Evolutionary conservation across 129 eudicot species (phyloP), one percentile per base, ranked within the genome.

Genomic region (Flaveria robusta): DNA sequence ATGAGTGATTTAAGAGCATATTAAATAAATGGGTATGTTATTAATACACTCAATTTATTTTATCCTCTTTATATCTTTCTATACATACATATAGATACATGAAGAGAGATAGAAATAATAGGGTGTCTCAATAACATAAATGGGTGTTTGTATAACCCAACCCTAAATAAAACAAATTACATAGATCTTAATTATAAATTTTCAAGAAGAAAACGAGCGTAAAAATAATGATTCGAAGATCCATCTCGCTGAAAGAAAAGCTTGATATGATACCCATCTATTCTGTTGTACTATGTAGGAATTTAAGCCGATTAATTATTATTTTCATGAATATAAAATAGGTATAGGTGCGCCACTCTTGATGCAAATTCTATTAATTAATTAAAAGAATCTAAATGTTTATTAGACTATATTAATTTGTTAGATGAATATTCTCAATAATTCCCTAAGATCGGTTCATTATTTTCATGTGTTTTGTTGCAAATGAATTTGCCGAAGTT

Each of bases 251-350:
- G 37, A 37, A 54, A 72, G 5, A 18, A 51, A 51, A 51, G 75
- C n/a, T 71, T 71, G 64, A 50, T 31, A 50, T 49, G 75, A 71
- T 71, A n/a, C 66, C 76, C 14, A 27, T 43, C 49, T 43, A 8
- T 8, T 43, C 14, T 43, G 49, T 16, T 39, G 27, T 72, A n/a
- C 52, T 14, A 46, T 47, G 1, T 14, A 29, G 15, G 31, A 19
- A 50, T 47, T 70, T 18, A 46, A 63, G 9, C 51, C 12, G 16
- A 46, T 9, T 46, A 46, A 46, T 46, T 12, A 46, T 46, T 12
- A 10, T 46, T 46, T 13, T 46, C 0, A 3, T 46, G 51, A 46
- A 46, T 46, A 46, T 46, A 13, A 46, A 13, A 9, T 2, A 10
- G 51, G 16, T 10, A 10, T 46, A 1, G 51, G 16, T 46, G 16